These are phyloP conservation scores for Tuber borchii DNA, from an alignment of 495 filamentous ascomycete species.

Conservation along the genomic window DNA sequence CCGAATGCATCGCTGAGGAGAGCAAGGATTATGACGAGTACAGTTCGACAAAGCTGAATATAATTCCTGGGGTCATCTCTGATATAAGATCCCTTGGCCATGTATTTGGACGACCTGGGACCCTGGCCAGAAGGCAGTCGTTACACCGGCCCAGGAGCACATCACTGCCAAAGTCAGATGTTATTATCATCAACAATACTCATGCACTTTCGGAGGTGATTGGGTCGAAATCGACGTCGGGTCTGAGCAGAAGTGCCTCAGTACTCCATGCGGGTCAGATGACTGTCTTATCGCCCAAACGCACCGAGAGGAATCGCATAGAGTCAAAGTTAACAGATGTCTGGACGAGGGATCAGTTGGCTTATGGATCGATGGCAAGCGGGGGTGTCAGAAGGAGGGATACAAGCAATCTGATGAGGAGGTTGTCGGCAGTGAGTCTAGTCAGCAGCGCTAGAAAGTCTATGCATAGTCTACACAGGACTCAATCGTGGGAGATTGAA, in stretches of 20 bases:
- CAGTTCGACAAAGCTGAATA: constrained; percentile 43
- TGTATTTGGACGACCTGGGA: constrained; percentile 64
- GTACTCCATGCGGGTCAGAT: constrained; percentile 59
- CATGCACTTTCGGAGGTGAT: constrained; percentile 56
- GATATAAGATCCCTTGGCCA: constrained; percentile 67
- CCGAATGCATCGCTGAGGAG: constrained; percentile 43
- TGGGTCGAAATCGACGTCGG: constrained; percentile 41
- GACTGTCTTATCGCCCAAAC: constrained; percentile 59
- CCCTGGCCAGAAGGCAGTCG: constrained; percentile 67
- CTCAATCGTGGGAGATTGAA: constrained; percentile 20
- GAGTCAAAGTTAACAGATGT: constrained; percentile 69
- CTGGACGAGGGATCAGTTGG: constrained; percentile 76
- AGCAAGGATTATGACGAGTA: constrained; percentile 47
- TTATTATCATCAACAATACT: constrained; percentile 80
- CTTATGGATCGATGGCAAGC: constrained; percentile 47
- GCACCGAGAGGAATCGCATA: constrained; percentile 68
- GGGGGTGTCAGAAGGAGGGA: constrained; percentile 27
- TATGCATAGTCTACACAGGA: constrained; percentile 34
- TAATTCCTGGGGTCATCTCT: constrained; percentile 57
- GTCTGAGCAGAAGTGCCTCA: constrained; percentile 65
- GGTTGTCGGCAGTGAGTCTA: constrained; percentile 31
- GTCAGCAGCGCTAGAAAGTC: constrained; percentile 34
- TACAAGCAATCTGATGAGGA: constrained; percentile 34
- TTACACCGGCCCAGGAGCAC: constrained; percentile 66
- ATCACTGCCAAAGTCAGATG: constrained; percentile 55